Conservation (phyloP, 2,329 filamentous ascomycete species). For the Botryotinia narcissicola region DNA sequence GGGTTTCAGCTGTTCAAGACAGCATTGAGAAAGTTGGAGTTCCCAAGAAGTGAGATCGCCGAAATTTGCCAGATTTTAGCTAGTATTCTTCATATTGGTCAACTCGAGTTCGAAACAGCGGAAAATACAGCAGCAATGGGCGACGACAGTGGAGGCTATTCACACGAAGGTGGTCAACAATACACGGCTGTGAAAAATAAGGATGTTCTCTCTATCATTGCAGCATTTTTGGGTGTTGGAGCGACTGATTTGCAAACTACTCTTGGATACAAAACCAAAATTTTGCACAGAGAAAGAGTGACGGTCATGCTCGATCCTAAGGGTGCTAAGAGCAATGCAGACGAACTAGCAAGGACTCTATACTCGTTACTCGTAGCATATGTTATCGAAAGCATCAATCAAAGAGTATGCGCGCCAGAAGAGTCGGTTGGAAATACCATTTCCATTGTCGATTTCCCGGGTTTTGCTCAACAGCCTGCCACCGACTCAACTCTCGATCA, state of each 20-base stretch:
- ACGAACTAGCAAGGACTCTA: conserved; percentile 87
- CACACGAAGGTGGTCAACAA: conserved; percentile 85
- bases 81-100: conserved; percentile 92
- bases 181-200: conserved; percentile 91
- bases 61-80: conserved; percentile 96
- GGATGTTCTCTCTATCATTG: conserved; percentile 79
- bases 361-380: conserved; percentile 94
- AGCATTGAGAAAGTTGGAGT: conserved; percentile 88
- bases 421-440: conserved; percentile 90
- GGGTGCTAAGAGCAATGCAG: conserved; percentile 86
- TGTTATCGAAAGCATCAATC: conserved; percentile 89
- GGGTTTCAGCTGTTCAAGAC: conserved; percentile 98
- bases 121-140: conserved; percentile 74
- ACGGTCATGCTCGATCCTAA: conserved; percentile 95
- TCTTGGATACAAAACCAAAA: conserved; percentile 94
- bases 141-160: conserved; percentile 94
- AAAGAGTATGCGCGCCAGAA: conserved; percentile 81
- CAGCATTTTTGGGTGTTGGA: conserved; percentile 89
- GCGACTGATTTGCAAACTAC: conserved; percentile 80
- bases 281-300: conserved; percentile 92
- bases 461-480: conserved; percentile 81
- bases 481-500: conserved; percentile 88
- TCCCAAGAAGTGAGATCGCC: conserved; percentile 87
- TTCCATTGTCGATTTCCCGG: conserved; percentile 93
- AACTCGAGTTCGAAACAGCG: conserved; percentile 86